Conservation (phyloP, 768 basidiomycete species). For the Termitomyces sp. region DNA sequence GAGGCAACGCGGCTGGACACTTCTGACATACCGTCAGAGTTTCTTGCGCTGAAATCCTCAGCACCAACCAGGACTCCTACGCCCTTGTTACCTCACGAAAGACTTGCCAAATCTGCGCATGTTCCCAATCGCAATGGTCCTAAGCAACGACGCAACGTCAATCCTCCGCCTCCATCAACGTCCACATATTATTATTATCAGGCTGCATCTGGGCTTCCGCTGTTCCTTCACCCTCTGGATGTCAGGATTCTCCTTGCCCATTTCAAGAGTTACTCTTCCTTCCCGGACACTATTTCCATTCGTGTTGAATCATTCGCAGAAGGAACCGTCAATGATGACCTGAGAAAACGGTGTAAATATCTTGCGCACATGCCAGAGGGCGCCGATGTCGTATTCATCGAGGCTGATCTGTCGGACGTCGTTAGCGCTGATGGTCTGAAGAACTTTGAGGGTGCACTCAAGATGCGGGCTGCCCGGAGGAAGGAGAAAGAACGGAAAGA, state of each 20-base stretch:
- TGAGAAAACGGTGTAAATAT: slow-evolving; percentile 94
- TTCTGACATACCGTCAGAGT: slow-evolving; percentile 51
- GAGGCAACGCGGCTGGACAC: slow-evolving; percentile 9
- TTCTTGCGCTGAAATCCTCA: slow-evolving; percentile 39
- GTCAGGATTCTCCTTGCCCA: slow-evolving; percentile 88
- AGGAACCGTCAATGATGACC: slow-evolving; percentile 85
- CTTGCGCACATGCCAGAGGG: slow-evolving; percentile 88
- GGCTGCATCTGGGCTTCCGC: slow-evolving; percentile 81
- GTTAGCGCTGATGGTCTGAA: slow-evolving; percentile 73
- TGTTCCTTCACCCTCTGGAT: slow-evolving; percentile 94
- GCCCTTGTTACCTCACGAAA: slow-evolving; percentile 4
- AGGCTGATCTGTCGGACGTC: slow-evolving; percentile 75
- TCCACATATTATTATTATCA: slow-evolving; percentile 97
- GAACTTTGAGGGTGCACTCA: slow-evolving; percentile 80
- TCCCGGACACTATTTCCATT: slow-evolving; percentile 78
- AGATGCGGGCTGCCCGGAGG: slow-evolving; percentile 64
- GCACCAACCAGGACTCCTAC: slow-evolving; percentile 13
- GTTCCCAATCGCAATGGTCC: slow-evolving; percentile 35
- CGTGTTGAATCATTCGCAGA: slow-evolving; percentile 74
- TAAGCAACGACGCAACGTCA: slow-evolving; percentile 71
- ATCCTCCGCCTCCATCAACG: slow-evolving; percentile 81
- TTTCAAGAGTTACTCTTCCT: slow-evolving; percentile 72
- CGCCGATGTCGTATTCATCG: slow-evolving; percentile 90
- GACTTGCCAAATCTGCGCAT: slow-evolving; percentile 10
- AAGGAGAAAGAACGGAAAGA: slow-evolving; percentile 84